Evolutionary conservation across 164 flowering plant species (phyloP).

Genomic region (Nymphaea colorata): DNA sequence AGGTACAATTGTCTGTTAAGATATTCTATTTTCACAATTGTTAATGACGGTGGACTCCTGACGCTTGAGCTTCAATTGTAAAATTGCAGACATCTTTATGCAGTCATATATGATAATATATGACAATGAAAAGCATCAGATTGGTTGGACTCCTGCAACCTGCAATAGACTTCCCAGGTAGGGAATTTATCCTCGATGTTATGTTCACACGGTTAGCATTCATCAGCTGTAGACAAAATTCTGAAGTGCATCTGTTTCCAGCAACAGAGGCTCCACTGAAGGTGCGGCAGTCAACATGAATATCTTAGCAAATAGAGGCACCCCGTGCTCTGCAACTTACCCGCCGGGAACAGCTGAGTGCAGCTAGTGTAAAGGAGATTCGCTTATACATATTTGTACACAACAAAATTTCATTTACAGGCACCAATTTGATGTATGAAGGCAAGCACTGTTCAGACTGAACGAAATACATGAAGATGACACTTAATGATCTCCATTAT

Average conservation of each 20-base stretch:
- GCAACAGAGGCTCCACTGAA: not conserved
- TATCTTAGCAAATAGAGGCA: not conserved
- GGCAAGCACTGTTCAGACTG: not conserved
- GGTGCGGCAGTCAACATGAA: not conserved
- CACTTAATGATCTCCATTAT: no score
- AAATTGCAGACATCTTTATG: constrained; percentile 46
- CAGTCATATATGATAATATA: constrained; percentile 67
- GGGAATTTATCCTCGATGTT: not conserved
- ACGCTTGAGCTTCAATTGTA: not conserved
- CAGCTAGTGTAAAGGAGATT: not conserved
- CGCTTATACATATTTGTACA: not conserved
- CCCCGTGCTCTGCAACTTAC: not conserved
- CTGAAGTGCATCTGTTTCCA: no score
- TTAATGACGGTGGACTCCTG: not conserved
- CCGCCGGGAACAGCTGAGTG: not conserved
- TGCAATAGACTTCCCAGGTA: constrained; percentile 70
- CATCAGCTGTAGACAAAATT: no score
- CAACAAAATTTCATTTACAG: not conserved
- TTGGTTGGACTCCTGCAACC: constrained; percentile 66
- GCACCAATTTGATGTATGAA: not conserved
- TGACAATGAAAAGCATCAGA: constrained; percentile 57
- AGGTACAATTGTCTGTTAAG: constrained; percentile 29
- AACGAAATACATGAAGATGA: no score
- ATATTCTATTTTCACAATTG: not conserved
- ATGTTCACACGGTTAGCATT: no score